phyloP scores from a whole-genome alignment of 2,329 filamentous ascomycete genomes.

The Pseudogymnoascus sp. region DNA sequence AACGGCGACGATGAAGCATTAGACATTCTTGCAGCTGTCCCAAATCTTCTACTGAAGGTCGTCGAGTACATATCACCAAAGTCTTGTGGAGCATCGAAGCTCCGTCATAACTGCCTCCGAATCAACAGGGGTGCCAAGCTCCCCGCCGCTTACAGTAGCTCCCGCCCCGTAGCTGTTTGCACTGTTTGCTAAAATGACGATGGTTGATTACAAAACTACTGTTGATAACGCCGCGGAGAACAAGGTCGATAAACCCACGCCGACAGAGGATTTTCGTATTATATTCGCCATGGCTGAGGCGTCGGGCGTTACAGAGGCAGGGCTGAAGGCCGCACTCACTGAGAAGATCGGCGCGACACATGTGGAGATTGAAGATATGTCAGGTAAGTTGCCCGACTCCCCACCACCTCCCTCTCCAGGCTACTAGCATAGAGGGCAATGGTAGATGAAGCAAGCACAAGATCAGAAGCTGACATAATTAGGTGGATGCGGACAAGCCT shows the following conservation, averaged over 20 bases:
- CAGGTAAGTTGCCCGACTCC: conserved; percentile 52
- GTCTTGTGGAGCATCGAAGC: conserved; percentile 1
- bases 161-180: conserved; percentile 25
- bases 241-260: conserved; percentile 22
- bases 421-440: background rate
- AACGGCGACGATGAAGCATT: conserved; percentile 35
- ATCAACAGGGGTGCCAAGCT: conserved; percentile 7
- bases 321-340: conserved; percentile 61
- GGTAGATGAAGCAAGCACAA: background rate
- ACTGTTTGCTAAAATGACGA: conserved; percentile 33
- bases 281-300: conserved; percentile 46
- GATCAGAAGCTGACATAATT: conserved; percentile 1
- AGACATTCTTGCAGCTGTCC: conserved; percentile 20
- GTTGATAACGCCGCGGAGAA: conserved; percentile 6
- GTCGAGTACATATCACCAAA: background rate
- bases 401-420: conserved; percentile 13
- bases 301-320: conserved; percentile 64
- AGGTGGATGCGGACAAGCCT: conserved; percentile 68
- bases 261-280: conserved; percentile 12
- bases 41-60: conserved; percentile 9
- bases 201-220: conserved; percentile 28
- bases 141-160: conserved; percentile 8
- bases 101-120: background rate
- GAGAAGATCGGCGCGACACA: conserved; percentile 66
- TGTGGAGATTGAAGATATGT: conserved; percentile 87